These are phyloP conservation scores for Fusarium praegraminearum DNA, from an alignment of 2,329 filamentous ascomycete genomes.

Conservation along the genomic window DNA sequence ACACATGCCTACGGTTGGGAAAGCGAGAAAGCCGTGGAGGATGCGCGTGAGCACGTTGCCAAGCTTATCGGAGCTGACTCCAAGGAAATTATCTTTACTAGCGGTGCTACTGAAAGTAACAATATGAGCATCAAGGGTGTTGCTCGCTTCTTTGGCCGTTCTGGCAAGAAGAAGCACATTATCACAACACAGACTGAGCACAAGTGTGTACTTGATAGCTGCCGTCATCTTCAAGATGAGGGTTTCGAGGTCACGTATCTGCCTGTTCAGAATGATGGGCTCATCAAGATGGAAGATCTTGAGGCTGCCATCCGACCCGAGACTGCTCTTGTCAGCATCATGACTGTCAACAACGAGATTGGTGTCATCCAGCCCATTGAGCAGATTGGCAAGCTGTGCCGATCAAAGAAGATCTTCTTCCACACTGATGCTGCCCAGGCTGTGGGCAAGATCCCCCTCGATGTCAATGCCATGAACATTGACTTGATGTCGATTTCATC, in stretches of 20 bases:
- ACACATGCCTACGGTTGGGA: constrained; percentile 99
- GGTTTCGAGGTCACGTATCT: constrained; percentile 98
- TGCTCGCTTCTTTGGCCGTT: constrained; percentile 91
- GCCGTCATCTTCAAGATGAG: constrained; percentile 95
- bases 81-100: constrained; percentile 99
- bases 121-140: constrained; percentile 99
- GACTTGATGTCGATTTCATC: constrained; percentile 99
- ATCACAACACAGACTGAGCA: constrained; percentile 98
- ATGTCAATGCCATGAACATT: constrained; percentile 98
- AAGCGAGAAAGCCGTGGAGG: constrained; percentile 92
- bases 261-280: constrained; percentile 86
- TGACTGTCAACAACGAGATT: constrained; percentile 99
- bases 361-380: constrained; percentile 97
- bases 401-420: constrained; percentile 95
- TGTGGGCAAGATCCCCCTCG: constrained; percentile 96
- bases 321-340: constrained; percentile 93
- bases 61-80: constrained; percentile 90
- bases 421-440: constrained; percentile 97
- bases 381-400: constrained; percentile 92
- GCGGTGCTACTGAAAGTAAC: constrained; percentile 97
- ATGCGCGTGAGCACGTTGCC: constrained; percentile 85
- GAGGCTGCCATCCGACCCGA: constrained; percentile 91
- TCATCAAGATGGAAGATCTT: constrained; percentile 85
- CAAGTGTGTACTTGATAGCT: constrained; percentile 98
- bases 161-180: constrained; percentile 97